Percentiles rank a stretch among this genome's conserved stretches.
phyloP scores from a whole-genome alignment of 306 rosid species.

The Amphicarpaea edgeworthii region DNA sequence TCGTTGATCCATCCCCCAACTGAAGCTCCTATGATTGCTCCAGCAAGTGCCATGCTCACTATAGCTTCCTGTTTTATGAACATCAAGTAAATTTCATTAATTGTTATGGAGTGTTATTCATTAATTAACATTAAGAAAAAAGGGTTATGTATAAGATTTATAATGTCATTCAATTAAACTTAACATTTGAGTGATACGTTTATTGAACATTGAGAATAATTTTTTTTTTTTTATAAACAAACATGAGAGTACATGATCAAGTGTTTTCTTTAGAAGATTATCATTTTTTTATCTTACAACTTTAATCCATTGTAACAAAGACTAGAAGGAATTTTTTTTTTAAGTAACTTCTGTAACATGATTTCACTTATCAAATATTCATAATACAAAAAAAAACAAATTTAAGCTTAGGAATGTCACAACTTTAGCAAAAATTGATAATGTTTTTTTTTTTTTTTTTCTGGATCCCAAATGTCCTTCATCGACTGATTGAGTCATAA shows the following conservation, averaged over 20 bases:
- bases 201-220: no score
- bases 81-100: neutral
- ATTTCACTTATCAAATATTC: neutral
- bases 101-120: neutral
- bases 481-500: no score
- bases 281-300: neutral
- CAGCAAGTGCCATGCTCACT: slow-evolving; percentile 72
- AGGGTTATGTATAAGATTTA: no score
- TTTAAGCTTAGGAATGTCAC: neutral
- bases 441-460: no score
- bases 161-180: no score
- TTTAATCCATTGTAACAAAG: neutral
- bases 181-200: slow-evolving; percentile 1
- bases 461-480: no score
- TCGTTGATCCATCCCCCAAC: slow-evolving; percentile 75
- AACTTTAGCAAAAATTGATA: neutral
- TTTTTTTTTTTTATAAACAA: no score
- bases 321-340: neutral
- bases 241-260: neutral
- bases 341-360: neutral
- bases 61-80: slow-evolving; percentile 60
- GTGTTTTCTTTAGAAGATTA: neutral
- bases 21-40: slow-evolving; percentile 75
- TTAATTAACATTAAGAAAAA: no score
- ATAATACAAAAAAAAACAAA: neutral